phyloP scores from a whole-genome alignment of 225 moss, liverwort and hornwort genomes.

The Climacium dendroides region DNA sequence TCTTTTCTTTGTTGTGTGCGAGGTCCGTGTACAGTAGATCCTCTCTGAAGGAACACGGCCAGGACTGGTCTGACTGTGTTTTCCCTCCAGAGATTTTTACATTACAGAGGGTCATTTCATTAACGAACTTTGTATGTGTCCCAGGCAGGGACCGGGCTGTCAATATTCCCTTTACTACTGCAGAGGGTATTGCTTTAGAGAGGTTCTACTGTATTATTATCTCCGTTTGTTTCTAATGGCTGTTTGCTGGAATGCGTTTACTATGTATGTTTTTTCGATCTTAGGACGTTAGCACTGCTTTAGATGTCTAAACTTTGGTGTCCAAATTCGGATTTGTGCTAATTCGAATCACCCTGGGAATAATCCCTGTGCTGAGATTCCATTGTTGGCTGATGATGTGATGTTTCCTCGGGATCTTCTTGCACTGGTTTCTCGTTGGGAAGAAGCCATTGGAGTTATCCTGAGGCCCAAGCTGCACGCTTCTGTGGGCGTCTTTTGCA shows the following conservation, averaged over 20 bases:
- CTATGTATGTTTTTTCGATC: neutral
- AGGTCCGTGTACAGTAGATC: too few species aligned
- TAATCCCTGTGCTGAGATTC: neutral
- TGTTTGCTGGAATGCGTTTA: neutral
- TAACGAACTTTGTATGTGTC: too few species aligned
- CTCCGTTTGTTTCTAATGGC: rapidly evolving
- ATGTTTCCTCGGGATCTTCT: neutral
- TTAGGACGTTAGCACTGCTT: neutral
- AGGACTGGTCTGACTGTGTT: too few species aligned
- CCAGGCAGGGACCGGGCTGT: too few species aligned
- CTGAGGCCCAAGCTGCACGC: neutral
- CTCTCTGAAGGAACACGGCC: too few species aligned
- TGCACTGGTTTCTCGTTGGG: neutral
- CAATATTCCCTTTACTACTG: too few species aligned
- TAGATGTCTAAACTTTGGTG: neutral
- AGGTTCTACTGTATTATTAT: neutral
- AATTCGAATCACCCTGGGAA: neutral
- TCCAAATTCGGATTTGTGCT: neutral
- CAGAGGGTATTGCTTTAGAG: too few species aligned
- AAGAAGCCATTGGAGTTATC: neutral
- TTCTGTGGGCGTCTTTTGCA: neutral
- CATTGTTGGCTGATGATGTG: neutral
- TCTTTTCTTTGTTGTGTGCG: too few species aligned
- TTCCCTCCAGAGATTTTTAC: too few species aligned
- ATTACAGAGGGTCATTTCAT: too few species aligned